Evolutionary conservation across 495 filamentous ascomycete genomes (phyloP).

Genomic region (Daldinia bambusicola): DNA sequence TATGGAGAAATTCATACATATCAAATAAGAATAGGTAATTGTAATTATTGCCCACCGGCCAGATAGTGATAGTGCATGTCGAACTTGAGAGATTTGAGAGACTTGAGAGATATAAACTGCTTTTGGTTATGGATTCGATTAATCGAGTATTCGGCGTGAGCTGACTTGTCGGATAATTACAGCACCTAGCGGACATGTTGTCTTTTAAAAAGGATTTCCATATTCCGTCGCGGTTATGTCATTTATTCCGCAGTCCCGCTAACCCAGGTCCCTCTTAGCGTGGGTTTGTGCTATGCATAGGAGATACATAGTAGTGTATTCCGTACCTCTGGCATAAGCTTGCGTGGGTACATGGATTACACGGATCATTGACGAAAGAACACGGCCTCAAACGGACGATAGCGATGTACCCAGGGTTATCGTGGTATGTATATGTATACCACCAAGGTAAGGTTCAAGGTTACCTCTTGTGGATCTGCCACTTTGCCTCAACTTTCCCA

Average conservation of each 20-base stretch:
- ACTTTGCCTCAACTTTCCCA: conserved; percentile 42
- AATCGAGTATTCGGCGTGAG: conserved; percentile 32
- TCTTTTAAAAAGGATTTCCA: conserved; percentile 12
- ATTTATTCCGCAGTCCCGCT: conserved; percentile 32
- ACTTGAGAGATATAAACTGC: neutral
- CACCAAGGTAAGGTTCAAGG: conserved; percentile 7
- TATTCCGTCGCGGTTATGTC: conserved; percentile 34
- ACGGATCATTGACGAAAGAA: conserved; percentile 11
- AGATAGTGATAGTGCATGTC: neutral
- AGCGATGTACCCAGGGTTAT: neutral
- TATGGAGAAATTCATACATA: conserved; percentile 1
- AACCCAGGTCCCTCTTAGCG: conserved; percentile 29
- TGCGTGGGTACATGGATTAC: conserved; percentile 17
- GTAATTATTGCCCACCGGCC: neutral
- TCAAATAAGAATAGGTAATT: conserved; percentile 6
- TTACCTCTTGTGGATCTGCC: conserved; percentile 40
- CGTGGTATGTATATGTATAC: neutral
- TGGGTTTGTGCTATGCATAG: conserved; percentile 22
- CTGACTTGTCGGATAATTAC: conserved; percentile 37
- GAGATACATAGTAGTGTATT: too few relatives aligned
- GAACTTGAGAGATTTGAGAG: neutral
- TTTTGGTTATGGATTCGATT: neutral
- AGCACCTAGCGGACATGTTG: neutral
- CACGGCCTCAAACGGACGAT: conserved; percentile 34
- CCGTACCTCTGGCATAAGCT: neutral